These are phyloP conservation scores for Ormosia emarginata DNA, from an alignment of 306 rosid species.

Conservation along the genomic window DNA sequence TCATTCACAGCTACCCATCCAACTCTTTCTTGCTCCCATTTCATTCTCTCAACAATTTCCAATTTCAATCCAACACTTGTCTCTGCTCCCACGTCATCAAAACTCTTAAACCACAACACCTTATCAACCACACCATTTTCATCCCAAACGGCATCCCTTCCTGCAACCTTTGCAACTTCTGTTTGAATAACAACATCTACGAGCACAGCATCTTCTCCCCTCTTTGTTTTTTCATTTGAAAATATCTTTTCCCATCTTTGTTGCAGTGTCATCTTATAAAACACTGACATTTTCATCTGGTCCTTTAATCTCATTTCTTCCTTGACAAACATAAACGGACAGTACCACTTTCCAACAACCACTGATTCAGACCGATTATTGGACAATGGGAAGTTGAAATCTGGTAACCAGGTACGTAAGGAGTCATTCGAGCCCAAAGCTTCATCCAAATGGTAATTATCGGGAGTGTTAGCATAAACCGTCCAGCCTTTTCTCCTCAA, in stretches of 20 bases:
- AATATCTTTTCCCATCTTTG: constrained; percentile 52
- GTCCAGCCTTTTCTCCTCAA: constrained; percentile 32
- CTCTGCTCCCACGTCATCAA: constrained; percentile 1
- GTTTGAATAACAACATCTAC: constrained; percentile 41
- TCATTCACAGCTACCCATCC: constrained; percentile 25
- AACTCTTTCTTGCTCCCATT: constrained; percentile 33
- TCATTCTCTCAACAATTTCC: constrained; percentile 45
- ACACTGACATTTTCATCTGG: constrained; percentile 31
- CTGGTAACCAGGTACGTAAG: constrained; percentile 35
- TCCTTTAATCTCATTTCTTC: constrained; percentile 26
- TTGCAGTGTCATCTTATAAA: constrained; percentile 48
- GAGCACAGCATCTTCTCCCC: neutral
- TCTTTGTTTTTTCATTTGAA: neutral
- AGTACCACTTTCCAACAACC: constrained; percentile 53
- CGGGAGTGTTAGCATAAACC: neutral
- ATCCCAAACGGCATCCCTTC: constrained; percentile 22
- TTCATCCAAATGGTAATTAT: constrained; percentile 23
- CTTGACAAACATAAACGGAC: constrained; percentile 50
- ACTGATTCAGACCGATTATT: constrained; percentile 14
- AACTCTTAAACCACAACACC: constrained; percentile 38
- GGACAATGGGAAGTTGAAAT: constrained; percentile 19
- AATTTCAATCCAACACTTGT: constrained; percentile 34
- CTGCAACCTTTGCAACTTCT: constrained; percentile 25
- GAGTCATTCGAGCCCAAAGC: constrained; percentile 39
- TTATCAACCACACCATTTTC: neutral